Evolutionary conservation across 2,329 filamentous ascomycete species (phyloP).

Genomic region (Xylaria digitata): DNA sequence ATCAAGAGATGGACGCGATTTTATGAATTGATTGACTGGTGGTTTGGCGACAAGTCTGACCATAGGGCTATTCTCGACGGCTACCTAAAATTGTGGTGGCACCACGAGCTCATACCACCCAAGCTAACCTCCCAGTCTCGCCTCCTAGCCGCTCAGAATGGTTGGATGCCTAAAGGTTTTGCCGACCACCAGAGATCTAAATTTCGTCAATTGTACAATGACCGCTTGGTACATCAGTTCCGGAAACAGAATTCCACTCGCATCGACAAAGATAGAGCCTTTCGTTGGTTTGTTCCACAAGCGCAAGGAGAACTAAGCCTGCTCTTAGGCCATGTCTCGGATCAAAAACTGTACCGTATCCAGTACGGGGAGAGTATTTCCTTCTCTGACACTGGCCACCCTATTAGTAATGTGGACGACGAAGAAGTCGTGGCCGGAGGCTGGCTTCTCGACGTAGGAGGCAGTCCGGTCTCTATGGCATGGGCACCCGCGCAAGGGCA

Average conservation of each 20-base stretch:
- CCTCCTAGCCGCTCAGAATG: slow-evolving; percentile 41
- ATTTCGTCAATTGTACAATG: slow-evolving; percentile 44
- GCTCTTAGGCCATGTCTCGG: slow-evolving; percentile 45
- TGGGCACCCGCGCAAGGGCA: slow-evolving; percentile 60
- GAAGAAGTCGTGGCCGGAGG: slow-evolving; percentile 49
- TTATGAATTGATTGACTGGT: slow-evolving; percentile 45
- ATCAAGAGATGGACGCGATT: slow-evolving; percentile 50
- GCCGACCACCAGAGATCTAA: slow-evolving; percentile 39
- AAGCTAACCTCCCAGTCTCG: slow-evolving; percentile 41
- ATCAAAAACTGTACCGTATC: slow-evolving; percentile 45
- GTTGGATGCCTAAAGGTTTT: slow-evolving; percentile 47
- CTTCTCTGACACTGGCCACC: slow-evolving; percentile 44
- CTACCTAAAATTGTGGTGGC: slow-evolving; percentile 47
- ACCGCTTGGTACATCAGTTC: slow-evolving; percentile 38
- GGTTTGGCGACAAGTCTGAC: slow-evolving; percentile 47
- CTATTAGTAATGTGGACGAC: slow-evolving; percentile 37
- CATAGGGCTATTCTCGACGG: slow-evolving; percentile 41
- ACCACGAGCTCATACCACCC: slow-evolving; percentile 47
- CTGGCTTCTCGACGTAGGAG: slow-evolving; percentile 67
- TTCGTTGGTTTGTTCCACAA: slow-evolving; percentile 43
- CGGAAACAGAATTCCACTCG: slow-evolving; percentile 38
- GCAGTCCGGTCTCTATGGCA: slow-evolving; percentile 63
- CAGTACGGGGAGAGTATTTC: slow-evolving; percentile 44
- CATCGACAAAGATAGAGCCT: slow-evolving; percentile 43
- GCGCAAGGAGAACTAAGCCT: slow-evolving; percentile 41